Conservation (phyloP, 345 rosid species). For the Bruguiera gymnorhiza region DNA sequence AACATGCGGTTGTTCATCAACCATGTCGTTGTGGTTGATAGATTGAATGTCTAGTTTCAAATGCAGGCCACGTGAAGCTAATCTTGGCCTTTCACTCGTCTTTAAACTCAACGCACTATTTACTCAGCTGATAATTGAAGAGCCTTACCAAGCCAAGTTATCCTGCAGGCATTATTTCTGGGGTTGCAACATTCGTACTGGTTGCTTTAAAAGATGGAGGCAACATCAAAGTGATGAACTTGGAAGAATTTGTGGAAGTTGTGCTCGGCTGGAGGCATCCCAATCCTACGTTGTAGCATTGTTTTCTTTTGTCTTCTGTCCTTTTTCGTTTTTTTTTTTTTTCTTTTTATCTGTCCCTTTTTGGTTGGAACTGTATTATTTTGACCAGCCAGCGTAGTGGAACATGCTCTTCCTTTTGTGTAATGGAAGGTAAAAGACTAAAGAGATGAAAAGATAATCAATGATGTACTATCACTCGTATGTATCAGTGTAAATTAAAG, state of each 20-base stretch:
- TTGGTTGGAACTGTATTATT: not conserved
- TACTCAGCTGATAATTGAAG: no score
- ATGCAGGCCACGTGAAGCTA: no score
- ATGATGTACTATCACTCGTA: no score
- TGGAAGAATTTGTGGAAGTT: slow-evolving; percentile 11
- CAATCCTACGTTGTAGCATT: slow-evolving; percentile 1
- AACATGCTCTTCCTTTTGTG: no score
- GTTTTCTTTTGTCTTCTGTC: not conserved
- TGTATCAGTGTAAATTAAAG: no score
- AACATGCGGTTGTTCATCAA: no score
- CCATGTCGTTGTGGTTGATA: no score
- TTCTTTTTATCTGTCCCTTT: not conserved
- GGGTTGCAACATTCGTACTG: not conserved
- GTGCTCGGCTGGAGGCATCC: slow-evolving; percentile 3
- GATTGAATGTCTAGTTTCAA: no score
- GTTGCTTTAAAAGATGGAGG: slow-evolving; percentile 11
- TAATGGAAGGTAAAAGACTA: no score
- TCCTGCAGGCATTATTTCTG: slow-evolving; percentile 11
- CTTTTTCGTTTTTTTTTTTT: not conserved
- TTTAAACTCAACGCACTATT: no score
- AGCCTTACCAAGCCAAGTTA: not conserved
- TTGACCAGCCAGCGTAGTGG: not conserved
- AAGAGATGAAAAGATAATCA: no score
- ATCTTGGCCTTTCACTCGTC: no score
- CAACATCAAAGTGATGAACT: slow-evolving; percentile 13